Evolutionary conservation across 345 rosid genomes (phyloP).

Genomic region (Ceriops zippeliana): DNA sequence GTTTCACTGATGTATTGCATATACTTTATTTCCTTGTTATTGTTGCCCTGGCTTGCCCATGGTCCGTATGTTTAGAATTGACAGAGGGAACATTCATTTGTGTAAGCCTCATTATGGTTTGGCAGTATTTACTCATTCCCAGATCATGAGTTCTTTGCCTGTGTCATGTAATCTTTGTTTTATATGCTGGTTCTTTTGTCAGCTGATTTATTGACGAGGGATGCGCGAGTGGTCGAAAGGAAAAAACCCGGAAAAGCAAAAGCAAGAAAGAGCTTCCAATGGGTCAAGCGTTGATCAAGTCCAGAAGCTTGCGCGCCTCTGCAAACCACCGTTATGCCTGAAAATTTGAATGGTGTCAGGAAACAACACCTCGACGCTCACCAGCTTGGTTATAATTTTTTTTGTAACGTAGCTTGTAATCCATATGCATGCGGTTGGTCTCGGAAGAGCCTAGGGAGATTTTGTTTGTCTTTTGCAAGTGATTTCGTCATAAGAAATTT

Average conservation of each 20-base stretch:
- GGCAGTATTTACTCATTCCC: neutral
- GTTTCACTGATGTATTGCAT: too few relatives aligned
- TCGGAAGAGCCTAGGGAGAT: neutral
- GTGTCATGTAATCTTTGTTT: neutral
- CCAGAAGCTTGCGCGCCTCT: neutral
- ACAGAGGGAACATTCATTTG: too few relatives aligned
- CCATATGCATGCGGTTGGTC: neutral
- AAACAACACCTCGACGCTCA: neutral
- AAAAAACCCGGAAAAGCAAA: slow-evolving; percentile 96
- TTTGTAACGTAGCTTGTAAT: neutral
- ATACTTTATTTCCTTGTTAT: too few relatives aligned
- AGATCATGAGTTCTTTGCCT: too few relatives aligned
- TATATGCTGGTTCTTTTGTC: slow-evolving; percentile 11
- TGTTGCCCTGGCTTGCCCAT: too few relatives aligned
- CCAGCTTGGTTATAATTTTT: neutral
- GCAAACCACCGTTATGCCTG: neutral
- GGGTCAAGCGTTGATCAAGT: slow-evolving; percentile 85
- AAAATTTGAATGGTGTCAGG: neutral
- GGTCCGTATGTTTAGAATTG: too few relatives aligned
- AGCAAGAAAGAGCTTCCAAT: slow-evolving; percentile 98
- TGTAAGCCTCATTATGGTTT: neutral
- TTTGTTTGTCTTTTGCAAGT: neutral
- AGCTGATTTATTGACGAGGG: slow-evolving; percentile 95
- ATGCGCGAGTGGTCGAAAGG: slow-evolving; percentile 91
- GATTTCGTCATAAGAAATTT: neutral